These are phyloP conservation scores for Fomitopsis betulina DNA, from an alignment of 1,284 basidiomycete species.

Conservation along the genomic window DNA sequence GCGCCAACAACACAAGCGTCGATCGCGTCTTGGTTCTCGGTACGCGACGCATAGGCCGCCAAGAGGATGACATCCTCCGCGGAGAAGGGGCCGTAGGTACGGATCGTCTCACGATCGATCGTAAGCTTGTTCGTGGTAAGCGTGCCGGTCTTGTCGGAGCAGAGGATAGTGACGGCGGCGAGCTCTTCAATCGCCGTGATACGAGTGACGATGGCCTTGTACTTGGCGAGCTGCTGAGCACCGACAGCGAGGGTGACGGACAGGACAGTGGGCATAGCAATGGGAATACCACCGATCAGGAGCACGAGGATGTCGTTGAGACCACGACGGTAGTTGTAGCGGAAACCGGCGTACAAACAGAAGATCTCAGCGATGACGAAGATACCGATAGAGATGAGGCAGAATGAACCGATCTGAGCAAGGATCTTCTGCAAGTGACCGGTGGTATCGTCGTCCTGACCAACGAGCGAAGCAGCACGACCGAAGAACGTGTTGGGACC, in stretches of 20 bases:
- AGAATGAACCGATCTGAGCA: slow-evolving; percentile 94
- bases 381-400: slow-evolving; percentile 88
- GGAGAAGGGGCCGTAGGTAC: slow-evolving; percentile 87
- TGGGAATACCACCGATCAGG: slow-evolving; percentile 98
- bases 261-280: slow-evolving; percentile 96
- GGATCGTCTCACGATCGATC: slow-evolving; percentile 91
- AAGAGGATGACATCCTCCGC: slow-evolving; percentile 90
- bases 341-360: slow-evolving; percentile 85
- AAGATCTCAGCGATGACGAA: slow-evolving; percentile 91
- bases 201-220: slow-evolving; percentile 98
- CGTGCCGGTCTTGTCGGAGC: slow-evolving; percentile 97
- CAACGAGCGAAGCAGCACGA: slow-evolving; percentile 92
- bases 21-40: slow-evolving; percentile 98
- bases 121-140: slow-evolving; percentile 99
- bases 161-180: slow-evolving; percentile 94
- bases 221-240: slow-evolving; percentile 96
- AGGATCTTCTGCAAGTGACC: slow-evolving; percentile 98
- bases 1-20: slow-evolving; percentile 85
- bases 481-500: slow-evolving; percentile 96
- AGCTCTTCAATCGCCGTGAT: slow-evolving; percentile 98
- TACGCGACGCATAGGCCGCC: slow-evolving; percentile 93
- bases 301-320: slow-evolving; percentile 96
- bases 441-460: slow-evolving; percentile 92
- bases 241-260: slow-evolving; percentile 97
- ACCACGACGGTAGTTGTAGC: slow-evolving; percentile 87